phyloP scores from a whole-genome alignment of 257 asterid species.

The Solanum corneliomulleri region DNA sequence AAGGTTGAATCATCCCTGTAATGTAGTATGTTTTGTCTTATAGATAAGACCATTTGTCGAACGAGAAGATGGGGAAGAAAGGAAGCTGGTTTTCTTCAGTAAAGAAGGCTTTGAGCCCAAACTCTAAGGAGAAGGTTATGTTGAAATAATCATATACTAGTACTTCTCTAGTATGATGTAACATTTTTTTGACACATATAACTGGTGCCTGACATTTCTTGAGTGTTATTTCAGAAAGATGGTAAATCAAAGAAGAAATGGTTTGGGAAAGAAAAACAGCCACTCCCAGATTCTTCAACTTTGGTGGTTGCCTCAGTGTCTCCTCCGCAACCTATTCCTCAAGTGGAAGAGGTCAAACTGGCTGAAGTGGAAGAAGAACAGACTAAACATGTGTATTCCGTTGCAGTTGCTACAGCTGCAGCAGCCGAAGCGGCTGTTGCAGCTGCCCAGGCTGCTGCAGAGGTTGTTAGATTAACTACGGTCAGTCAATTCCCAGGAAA shows the following conservation, averaged over 20 bases:
- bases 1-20: background rate
- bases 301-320: constrained; percentile 30
- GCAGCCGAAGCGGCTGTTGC: constrained; percentile 17
- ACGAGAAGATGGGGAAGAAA: constrained; percentile 67
- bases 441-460: constrained; percentile 23
- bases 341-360: constrained; percentile 43
- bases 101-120: constrained; percentile 75
- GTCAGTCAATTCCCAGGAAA: background rate
- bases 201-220: background rate
- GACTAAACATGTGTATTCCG: constrained; percentile 16
- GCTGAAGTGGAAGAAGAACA: constrained; percentile 54
- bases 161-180: background rate
- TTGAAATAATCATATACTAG: background rate
- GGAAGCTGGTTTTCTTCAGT: constrained; percentile 86
- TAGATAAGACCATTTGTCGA: constrained; percentile 21
- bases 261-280: constrained; percentile 37
- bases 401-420: constrained; percentile 14
- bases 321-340: constrained; percentile 36
- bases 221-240: constrained; percentile 33
- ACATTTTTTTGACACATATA: background rate
- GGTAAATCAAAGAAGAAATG: constrained; percentile 29
- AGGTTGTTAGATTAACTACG: constrained; percentile 4
- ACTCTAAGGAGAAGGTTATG: constrained; percentile 44
- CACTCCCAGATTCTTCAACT: constrained; percentile 24
- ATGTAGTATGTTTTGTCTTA: background rate